phyloP scores from a whole-genome alignment of 2,329 filamentous ascomycete species.

The Talaromyces piceae region DNA sequence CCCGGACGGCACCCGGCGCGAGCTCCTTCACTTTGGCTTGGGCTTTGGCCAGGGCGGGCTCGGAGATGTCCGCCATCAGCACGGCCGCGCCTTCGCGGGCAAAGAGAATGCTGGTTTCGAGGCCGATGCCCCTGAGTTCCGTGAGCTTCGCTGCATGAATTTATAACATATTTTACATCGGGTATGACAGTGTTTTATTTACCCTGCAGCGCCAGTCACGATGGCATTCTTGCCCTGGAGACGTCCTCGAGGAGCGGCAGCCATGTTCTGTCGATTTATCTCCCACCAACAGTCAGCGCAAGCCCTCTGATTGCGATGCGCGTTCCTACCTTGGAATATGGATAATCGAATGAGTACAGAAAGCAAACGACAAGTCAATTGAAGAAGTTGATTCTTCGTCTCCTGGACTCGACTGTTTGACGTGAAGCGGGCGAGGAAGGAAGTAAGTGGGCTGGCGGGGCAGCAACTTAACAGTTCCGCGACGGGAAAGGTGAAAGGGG shows the following conservation, averaged over 20 bases:
- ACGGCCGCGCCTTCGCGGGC: conserved; percentile 80
- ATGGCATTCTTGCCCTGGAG: conserved; percentile 62
- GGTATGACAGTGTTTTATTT: conserved; percentile 22
- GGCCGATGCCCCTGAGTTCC: conserved; percentile 65
- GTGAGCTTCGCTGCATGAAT: conserved; percentile 1
- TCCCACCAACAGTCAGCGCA: no score
- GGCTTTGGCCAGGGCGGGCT: conserved; percentile 68
- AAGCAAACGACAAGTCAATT: no score
- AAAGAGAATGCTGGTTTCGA: conserved; percentile 87
- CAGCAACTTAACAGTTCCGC: no score
- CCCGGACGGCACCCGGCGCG: conserved; percentile 52
- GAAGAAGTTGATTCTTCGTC: neutral
- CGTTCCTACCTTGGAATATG: neutral
- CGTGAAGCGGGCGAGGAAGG: no score
- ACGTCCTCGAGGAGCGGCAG: conserved; percentile 30
- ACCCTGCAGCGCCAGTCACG: conserved; percentile 82
- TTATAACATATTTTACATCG: no score
- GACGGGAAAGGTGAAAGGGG: neutral
- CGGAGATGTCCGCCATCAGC: conserved; percentile 78
- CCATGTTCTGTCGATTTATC: no score
- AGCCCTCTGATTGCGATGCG: neutral
- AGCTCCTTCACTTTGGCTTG: conserved; percentile 66
- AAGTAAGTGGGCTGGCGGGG: neutral
- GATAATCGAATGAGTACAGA: no score
- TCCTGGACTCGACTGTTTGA: no score